Conservation (phyloP, 306 rosid species). For the Rubus idaeus region DNA sequence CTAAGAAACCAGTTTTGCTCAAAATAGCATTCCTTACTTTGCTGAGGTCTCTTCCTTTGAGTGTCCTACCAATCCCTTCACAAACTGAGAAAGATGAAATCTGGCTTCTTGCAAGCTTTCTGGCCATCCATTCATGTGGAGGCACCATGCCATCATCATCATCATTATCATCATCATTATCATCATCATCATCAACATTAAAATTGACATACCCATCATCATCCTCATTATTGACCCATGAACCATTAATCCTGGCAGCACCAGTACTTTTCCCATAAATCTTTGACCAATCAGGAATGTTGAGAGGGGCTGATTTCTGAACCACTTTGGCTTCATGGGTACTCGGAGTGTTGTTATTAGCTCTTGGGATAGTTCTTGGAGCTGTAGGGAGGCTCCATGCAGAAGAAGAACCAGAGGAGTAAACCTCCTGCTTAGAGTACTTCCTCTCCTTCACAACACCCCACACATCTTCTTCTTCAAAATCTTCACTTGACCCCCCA, state of each 20-base stretch:
- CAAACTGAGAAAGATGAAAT: conserved; percentile 90
- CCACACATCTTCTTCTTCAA: conserved; percentile 71
- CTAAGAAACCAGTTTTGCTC: conserved; percentile 90
- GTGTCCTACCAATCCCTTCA: conserved; percentile 88
- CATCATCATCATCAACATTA: conserved; percentile 26
- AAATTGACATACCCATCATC: background rate
- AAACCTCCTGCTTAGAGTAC: background rate
- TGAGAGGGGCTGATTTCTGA: conserved; percentile 63
- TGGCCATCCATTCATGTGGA: conserved; percentile 96
- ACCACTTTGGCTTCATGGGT: conserved; percentile 31
- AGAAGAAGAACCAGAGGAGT: conserved; percentile 42
- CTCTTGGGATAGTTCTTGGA: conserved; percentile 57
- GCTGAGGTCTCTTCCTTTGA: conserved; percentile 97
- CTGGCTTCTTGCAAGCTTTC: conserved; percentile 80
- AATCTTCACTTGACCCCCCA: conserved; percentile 42
- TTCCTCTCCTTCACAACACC: conserved; percentile 28
- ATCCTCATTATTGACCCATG: conserved; percentile 14
- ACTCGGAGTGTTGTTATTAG: conserved; percentile 20
- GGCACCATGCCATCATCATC: conserved; percentile 68
- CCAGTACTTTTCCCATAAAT: conserved; percentile 54
- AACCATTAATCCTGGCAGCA: conserved; percentile 19
- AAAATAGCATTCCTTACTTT: conserved; percentile 79
- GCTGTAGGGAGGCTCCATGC: conserved; percentile 45
- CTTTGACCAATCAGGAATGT: conserved; percentile 89
- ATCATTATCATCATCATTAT: conserved; percentile 23